These are phyloP conservation scores for Globisporangium takayamanum DNA, from an alignment of 352 stramenopile genomes.

Conservation along the genomic window DNA sequence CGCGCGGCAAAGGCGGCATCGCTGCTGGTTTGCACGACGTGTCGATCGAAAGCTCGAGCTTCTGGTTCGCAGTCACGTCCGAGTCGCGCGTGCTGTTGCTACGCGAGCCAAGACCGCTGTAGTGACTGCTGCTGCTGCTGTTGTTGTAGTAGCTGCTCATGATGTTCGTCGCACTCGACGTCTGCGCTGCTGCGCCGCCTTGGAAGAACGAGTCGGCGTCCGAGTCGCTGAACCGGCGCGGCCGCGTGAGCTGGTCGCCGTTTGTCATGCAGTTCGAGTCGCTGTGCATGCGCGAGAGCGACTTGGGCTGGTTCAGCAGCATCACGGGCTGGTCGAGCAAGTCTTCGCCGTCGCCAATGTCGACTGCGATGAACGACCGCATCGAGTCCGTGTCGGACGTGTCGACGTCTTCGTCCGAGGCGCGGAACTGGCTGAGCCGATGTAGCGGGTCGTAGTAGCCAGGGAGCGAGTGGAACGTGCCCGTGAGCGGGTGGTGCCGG, in stretches of 20 bases:
- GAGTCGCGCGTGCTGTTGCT: slow-evolving; percentile 8
- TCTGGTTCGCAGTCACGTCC: not conserved
- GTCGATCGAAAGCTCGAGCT: slow-evolving; percentile 17
- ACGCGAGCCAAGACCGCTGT: not conserved
- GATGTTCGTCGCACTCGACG: slow-evolving; percentile 16
- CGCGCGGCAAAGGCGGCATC: slow-evolving; percentile 5
- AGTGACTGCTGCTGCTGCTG: slow-evolving; percentile 3
- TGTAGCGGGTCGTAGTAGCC: slow-evolving; percentile 85
- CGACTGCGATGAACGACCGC: slow-evolving; percentile 71
- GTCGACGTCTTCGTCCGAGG: slow-evolving; percentile 49
- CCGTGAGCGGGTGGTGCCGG: slow-evolving; percentile 79
- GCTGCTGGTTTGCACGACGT: not conserved
- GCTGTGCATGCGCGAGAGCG: slow-evolving; percentile 69
- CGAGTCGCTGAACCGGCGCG: slow-evolving; percentile 74
- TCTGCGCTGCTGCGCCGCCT: slow-evolving; percentile 19
- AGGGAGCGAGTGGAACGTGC: slow-evolving; percentile 82
- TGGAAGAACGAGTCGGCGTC: slow-evolving; percentile 70
- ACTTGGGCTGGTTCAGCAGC: slow-evolving; percentile 35
- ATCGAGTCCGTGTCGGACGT: slow-evolving; percentile 66
- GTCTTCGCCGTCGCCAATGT: slow-evolving; percentile 62
- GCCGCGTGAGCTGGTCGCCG: slow-evolving; percentile 33
- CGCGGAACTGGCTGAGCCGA: slow-evolving; percentile 65
- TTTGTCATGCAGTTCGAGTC: slow-evolving; percentile 44
- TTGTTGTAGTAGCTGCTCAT: slow-evolving; percentile 8
- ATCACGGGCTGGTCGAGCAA: slow-evolving; percentile 25